Percentiles rank a stretch among this genome's conserved stretches.
These are phyloP conservation scores for Cladosporium velox DNA, from an alignment of 2,329 filamentous ascomycete species.

Conservation along the genomic window DNA sequence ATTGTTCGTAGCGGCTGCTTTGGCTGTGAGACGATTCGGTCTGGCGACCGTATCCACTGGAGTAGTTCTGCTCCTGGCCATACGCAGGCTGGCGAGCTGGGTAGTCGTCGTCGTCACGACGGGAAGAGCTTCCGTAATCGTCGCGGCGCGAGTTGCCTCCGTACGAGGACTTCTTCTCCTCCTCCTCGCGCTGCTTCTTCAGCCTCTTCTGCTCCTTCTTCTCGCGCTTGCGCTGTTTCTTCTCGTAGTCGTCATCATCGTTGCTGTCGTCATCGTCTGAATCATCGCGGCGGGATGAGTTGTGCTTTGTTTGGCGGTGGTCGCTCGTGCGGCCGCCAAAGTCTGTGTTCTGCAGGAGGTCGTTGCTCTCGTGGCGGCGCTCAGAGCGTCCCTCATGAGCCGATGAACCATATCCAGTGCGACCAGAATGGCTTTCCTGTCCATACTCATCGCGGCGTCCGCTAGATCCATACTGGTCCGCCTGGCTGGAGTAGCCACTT, in stretches of 20 bases:
- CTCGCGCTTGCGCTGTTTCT: constrained; percentile 45
- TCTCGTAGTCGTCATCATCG: constrained; percentile 43
- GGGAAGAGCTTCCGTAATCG: background rate
- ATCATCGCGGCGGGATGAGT: constrained; percentile 14
- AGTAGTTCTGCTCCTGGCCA: constrained; percentile 23
- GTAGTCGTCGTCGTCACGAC: constrained; percentile 24
- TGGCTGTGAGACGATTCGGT: constrained; percentile 24
- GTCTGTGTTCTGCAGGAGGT: constrained; percentile 12
- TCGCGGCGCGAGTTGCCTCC: constrained; percentile 22
- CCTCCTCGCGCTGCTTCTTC: constrained; percentile 31
- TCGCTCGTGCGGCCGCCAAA: background rate
- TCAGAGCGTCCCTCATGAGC: constrained; percentile 58
- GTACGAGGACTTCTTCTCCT: constrained; percentile 21
- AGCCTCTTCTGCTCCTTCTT: constrained; percentile 42
- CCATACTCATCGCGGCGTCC: constrained; percentile 61
- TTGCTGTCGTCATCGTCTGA: constrained; percentile 35
- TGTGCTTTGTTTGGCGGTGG: background rate
- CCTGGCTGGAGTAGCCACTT: constrained; percentile 21
- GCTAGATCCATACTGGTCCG: constrained; percentile 56
- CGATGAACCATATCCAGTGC: constrained; percentile 54
- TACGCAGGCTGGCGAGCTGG: constrained; percentile 22
- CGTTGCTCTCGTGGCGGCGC: constrained; percentile 48
- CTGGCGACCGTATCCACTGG: constrained; percentile 29
- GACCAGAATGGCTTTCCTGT: constrained; percentile 49
- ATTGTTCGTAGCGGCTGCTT: constrained; percentile 24